A percentile compares a stretch with the other conserved stretches of the same genome.
These are phyloP conservation scores for Schrenkiella parvula DNA, from an alignment of 345 rosid species.

Conservation along the genomic window DNA sequence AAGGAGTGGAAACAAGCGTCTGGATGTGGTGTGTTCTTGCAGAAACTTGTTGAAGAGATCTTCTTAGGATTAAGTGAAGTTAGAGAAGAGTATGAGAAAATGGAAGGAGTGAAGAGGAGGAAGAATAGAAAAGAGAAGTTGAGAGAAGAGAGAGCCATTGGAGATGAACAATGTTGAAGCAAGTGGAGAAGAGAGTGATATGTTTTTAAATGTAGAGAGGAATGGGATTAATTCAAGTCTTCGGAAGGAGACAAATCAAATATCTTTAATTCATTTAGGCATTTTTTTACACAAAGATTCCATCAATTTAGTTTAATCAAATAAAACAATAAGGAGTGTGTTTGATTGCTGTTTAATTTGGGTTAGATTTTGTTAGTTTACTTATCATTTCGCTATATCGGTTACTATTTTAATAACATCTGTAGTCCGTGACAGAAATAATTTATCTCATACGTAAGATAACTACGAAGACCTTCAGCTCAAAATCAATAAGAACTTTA, in stretches of 20 bases:
- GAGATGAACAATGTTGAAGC: conserved; percentile 13
- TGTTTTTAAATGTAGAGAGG: not conserved
- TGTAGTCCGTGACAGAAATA: not conserved
- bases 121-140: conserved; percentile 32
- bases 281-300: not conserved
- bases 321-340: not conserved
- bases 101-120: conserved; percentile 28
- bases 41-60: conserved; percentile 42
- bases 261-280: not conserved
- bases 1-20: conserved; percentile 57
- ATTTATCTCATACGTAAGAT: not conserved
- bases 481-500: too few species aligned
- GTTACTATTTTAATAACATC: not conserved
- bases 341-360: not conserved
- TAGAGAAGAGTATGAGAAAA: conserved; percentile 27
- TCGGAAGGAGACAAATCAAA: not conserved
- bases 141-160: conserved; percentile 41
- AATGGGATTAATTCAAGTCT: not conserved
- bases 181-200: not conserved
- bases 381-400: not conserved
- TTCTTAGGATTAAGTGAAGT: conserved; percentile 31
- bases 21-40: conserved; percentile 63
- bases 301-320: not conserved
- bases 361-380: not conserved
- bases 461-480: too few species aligned